Evolutionary conservation across 2,329 filamentous ascomycete genomes (phyloP).

Genomic region (Botryosphaeria dothidea): DNA sequence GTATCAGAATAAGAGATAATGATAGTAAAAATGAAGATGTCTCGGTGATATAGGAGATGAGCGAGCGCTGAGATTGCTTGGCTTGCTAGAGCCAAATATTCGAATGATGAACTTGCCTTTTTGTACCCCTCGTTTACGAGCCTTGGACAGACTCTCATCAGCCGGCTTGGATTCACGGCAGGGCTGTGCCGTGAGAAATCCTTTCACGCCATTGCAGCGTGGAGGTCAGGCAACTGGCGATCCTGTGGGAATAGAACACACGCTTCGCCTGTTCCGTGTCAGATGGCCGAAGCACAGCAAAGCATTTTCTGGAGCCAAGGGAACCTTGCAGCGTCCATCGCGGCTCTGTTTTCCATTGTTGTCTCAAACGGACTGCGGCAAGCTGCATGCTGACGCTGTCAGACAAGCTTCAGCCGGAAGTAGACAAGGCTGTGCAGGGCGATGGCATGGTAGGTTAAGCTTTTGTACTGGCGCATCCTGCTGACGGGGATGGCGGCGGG

Average conservation of each 20-base stretch:
- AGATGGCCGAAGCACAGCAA: neutral
- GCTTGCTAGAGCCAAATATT: neutral
- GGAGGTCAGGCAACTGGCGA: neutral
- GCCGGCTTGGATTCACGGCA: neutral
- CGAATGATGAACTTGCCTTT: neutral
- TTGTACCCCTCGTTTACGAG: neutral
- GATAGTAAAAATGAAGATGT: no score
- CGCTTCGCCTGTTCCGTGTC: neutral
- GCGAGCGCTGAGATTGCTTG: neutral
- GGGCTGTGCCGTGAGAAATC: neutral
- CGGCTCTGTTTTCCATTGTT: neutral
- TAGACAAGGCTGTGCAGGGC: neutral
- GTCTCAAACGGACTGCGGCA: neutral
- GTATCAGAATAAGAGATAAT: no score
- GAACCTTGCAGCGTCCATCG: neutral
- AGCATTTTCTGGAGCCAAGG: neutral
- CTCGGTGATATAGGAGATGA: no score
- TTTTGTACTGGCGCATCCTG: neutral
- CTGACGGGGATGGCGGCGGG: conserved; percentile 12
- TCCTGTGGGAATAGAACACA: neutral
- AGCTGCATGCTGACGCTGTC: conserved; percentile 2
- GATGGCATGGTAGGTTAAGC: neutral
- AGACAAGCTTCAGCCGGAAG: neutral
- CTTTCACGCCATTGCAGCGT: neutral
- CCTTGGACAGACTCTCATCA: neutral